These are phyloP conservation scores for Fusarium chuoi DNA, from an alignment of 2,329 filamentous ascomycete species.

Conservation along the genomic window DNA sequence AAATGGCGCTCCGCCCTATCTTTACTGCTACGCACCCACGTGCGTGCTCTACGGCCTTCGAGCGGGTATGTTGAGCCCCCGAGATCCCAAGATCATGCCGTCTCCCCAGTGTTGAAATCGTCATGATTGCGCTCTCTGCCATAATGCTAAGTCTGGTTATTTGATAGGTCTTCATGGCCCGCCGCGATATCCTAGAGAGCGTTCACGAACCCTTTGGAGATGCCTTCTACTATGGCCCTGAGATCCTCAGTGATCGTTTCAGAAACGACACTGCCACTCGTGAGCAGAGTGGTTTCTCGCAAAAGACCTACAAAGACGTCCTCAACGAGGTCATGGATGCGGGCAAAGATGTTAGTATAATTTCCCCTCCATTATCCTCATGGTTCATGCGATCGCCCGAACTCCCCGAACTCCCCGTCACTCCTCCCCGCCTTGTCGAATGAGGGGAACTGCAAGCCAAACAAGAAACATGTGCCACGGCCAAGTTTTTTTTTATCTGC, in stretches of 20 bases:
- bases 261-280: conserved; percentile 70
- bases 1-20: conserved; percentile 77
- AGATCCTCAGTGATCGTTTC: conserved; percentile 84
- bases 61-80: conserved; percentile 72
- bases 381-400: conserved; percentile 25
- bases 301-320: conserved; percentile 80
- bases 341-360: conserved; percentile 73
- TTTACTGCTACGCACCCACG: conserved; percentile 95
- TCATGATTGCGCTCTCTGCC: background rate
- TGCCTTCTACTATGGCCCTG: conserved; percentile 94
- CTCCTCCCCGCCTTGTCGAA: conserved; percentile 20
- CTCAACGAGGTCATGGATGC: conserved; percentile 79
- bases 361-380: conserved; percentile 12
- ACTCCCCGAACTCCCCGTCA: conserved; percentile 34
- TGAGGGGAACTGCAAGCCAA: conserved; percentile 20
- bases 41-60: conserved; percentile 96
- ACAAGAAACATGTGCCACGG: background rate
- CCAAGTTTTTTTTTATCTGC: conserved; percentile 8
- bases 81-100: background rate
- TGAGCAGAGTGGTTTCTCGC: conserved; percentile 70
- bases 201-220: conserved; percentile 97
- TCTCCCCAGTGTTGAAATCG: background rate
- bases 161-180: conserved; percentile 92
- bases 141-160: conserved; percentile 9
- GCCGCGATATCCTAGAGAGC: conserved; percentile 81